phyloP scores from a whole-genome alignment of 805 yeast species.

The Starmerella ratchasimensis region DNA sequence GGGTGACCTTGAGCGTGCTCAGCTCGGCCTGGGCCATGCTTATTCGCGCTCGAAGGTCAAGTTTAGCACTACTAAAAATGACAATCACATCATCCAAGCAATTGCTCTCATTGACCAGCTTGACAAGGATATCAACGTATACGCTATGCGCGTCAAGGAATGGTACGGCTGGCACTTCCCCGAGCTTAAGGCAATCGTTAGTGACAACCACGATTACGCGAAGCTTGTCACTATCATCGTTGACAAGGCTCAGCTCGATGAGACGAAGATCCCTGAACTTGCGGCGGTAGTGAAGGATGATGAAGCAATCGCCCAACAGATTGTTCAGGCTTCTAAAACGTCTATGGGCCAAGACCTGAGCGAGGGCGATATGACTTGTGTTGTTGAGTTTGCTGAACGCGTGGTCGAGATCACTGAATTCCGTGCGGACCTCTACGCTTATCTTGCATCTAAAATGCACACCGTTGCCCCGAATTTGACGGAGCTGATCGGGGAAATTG shows the following conservation, averaged over 20 bases:
- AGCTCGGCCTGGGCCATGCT: conserved; percentile 97
- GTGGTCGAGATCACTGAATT: conserved; percentile 85
- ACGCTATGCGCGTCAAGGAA: conserved; percentile 92
- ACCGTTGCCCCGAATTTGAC: conserved; percentile 95
- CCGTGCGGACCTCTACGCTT: conserved; percentile 69
- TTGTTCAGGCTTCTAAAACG: conserved; percentile 87
- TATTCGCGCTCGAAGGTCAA: conserved; percentile 98
- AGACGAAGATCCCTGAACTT: conserved; percentile 55
- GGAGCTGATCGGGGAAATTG: conserved; percentile 95
- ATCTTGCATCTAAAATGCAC: conserved; percentile 91
- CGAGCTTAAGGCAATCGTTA: conserved; percentile 80
- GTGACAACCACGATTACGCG: conserved; percentile 80
- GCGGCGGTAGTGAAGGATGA: conserved; percentile 86
- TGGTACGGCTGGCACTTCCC: conserved; percentile 99
- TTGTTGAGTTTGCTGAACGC: conserved; percentile 81
- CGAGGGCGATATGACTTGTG: conserved; percentile 86
- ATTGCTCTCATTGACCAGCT: conserved; percentile 94
- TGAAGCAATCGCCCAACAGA: conserved; percentile 79
- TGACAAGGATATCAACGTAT: conserved; percentile 95
- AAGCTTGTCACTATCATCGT: conserved; percentile 65
- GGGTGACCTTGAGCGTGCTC: conserved; percentile 96
- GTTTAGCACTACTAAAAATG: conserved; percentile 97
- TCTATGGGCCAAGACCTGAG: conserved; percentile 99
- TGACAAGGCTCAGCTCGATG: conserved; percentile 64
- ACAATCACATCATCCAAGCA: conserved; percentile 97